Conservation (phyloP, 495 filamentous ascomycete genomes). For the Daldinia caldariorum region DNA sequence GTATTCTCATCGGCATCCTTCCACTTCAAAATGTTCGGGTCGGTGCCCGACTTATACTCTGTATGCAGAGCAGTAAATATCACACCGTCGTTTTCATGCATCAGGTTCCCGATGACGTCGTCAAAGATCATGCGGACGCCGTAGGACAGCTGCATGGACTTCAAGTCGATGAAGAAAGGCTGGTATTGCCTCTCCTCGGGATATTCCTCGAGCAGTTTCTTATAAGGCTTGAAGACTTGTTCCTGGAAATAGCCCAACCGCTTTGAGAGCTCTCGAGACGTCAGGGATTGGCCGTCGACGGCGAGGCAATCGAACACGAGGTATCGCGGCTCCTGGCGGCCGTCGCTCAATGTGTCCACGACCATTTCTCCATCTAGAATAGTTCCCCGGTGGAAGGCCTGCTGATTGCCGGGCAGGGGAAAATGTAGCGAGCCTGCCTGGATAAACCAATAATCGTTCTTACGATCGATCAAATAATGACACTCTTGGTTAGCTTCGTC, state of each 20-base stretch:
- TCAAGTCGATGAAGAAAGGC: conserved; percentile 83
- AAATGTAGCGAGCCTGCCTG: conserved; percentile 79
- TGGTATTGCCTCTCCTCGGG: conserved; percentile 75
- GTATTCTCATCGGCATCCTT: conserved; percentile 93
- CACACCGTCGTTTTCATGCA: conserved; percentile 93
- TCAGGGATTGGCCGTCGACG: conserved; percentile 77
- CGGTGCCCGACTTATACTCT: conserved; percentile 88
- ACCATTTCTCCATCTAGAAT: conserved; percentile 95
- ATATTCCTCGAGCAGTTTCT: conserved; percentile 71
- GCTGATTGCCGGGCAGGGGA: conserved; percentile 70
- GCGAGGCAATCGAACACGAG: conserved; percentile 93
- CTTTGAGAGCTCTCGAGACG: conserved; percentile 82
- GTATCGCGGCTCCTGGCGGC: conserved; percentile 74
- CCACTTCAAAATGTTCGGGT: conserved; percentile 95
- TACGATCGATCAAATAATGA: conserved; percentile 90
- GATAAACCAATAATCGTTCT: conserved; percentile 90
- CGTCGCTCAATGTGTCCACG: conserved; percentile 72
- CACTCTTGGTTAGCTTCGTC: conserved; percentile 65
- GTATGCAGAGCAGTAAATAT: conserved; percentile 93
- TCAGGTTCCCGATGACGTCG: conserved; percentile 80
- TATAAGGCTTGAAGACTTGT: conserved; percentile 81
- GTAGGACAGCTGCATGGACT: conserved; percentile 87
- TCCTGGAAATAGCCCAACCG: conserved; percentile 86
- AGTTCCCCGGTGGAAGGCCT: conserved; percentile 78
- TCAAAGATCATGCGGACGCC: conserved; percentile 90